Evolutionary conservation across 73 alveolate genomes (phyloP).

Genomic region (Paramecium tetraurelia): DNA sequence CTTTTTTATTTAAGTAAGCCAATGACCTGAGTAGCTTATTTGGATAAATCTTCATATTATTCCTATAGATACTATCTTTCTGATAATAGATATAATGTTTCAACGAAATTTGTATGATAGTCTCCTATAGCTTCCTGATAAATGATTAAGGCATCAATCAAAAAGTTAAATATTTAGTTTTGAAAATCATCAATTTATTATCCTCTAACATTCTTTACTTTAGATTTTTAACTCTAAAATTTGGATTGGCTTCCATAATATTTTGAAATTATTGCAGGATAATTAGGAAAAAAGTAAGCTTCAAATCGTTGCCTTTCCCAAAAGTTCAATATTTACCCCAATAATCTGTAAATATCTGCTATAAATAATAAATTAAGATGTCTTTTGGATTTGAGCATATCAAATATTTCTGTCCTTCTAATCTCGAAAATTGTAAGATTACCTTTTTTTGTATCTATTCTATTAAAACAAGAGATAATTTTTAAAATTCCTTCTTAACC

Average conservation of each 20-base stretch:
- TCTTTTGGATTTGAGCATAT: not conserved
- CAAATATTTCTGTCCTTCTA: not conserved
- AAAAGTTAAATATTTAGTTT: not conserved
- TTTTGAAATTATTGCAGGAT: not conserved
- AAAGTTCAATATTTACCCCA: not conserved
- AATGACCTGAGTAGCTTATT: not conserved
- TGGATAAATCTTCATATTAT: not conserved
- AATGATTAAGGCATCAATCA: not conserved
- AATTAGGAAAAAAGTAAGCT: not conserved
- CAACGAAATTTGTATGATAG: not conserved
- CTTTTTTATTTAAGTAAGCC: not conserved
- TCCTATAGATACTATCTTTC: not conserved
- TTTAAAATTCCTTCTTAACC: not conserved
- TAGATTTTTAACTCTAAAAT: not conserved
- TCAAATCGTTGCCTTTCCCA: not conserved
- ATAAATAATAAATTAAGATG: not conserved
- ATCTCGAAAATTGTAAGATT: not conserved
- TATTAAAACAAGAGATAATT: not conserved
- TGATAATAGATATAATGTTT: not conserved
- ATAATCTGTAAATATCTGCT: slow-evolving; percentile 2
- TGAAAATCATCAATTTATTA: not conserved
- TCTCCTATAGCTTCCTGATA: slow-evolving; percentile 24
- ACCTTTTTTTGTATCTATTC: not conserved
- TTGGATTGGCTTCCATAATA: not conserved
- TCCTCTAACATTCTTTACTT: not conserved